Evolutionary conservation across 176 grass and related monocot species (phyloP).

Genomic region (Cenchrus purpureus): DNA sequence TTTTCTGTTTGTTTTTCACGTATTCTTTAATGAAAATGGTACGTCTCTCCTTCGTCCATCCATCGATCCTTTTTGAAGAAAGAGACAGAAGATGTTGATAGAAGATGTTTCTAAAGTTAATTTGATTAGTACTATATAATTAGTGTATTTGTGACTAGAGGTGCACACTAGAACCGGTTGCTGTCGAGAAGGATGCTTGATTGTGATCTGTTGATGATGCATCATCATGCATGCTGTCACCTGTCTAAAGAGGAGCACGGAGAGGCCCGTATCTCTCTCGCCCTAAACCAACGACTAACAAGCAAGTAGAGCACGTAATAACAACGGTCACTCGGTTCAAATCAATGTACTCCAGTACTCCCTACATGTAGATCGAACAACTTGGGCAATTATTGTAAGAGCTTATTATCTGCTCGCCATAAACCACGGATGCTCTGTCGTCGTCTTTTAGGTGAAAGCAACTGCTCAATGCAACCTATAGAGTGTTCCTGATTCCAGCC

Average conservation of each 20-base stretch:
- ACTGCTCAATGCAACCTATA: background rate
- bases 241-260: background rate
- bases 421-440: background rate
- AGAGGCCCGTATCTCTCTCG: background rate
- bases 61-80: too few species aligned
- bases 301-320: background rate
- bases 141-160: constrained; percentile 13
- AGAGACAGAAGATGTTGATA: background rate
- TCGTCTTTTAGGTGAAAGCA: constrained; percentile 28
- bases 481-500: background rate
- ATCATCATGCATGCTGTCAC: background rate
- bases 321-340: background rate
- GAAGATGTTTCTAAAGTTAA: background rate
- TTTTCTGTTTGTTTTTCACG: background rate
- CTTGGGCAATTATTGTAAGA: background rate
- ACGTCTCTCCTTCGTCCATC: background rate
- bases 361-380: background rate
- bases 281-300: background rate
- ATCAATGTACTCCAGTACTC: constrained; percentile 1
- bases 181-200: background rate
- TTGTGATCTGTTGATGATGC: background rate
- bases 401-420: constrained; percentile 27
- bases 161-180: background rate
- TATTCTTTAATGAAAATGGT: background rate
- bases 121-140: background rate